Percentiles rank a stretch among this genome's conserved stretches.
Evolutionary conservation across 805 yeast species (phyloP).

Genomic region (Pichia manshurica): DNA sequence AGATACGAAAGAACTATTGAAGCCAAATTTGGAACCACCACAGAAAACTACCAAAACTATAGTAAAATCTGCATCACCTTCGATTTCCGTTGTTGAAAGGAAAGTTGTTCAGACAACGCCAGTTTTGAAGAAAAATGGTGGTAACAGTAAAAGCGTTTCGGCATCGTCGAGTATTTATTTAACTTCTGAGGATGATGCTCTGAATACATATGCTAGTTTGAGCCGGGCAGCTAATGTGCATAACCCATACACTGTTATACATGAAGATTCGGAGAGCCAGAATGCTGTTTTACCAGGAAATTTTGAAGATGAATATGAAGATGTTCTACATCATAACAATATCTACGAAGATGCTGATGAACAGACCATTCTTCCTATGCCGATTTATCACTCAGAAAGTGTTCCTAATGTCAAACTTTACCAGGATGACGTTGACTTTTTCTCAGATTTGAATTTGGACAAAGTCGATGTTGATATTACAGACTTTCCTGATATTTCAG

Average conservation of each 20-base stretch:
- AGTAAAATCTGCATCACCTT: neutral
- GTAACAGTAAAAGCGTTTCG: neutral
- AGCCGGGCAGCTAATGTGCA: neutral
- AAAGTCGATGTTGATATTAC: slow-evolving; percentile 1
- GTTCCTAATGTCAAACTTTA: neutral
- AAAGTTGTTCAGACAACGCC: neutral
- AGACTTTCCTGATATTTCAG: slow-evolving; percentile 1
- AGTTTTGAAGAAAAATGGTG: neutral
- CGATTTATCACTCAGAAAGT: neutral
- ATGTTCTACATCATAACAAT: neutral
- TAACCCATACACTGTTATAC: slow-evolving; percentile 4
- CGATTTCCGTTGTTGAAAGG: slow-evolving; percentile 1
- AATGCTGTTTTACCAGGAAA: neutral
- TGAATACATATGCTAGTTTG: slow-evolving; percentile 5
- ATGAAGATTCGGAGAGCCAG: neutral
- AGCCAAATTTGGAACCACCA: neutral
- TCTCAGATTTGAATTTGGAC: slow-evolving; percentile 8
- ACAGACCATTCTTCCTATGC: neutral
- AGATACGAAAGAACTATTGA: neutral
- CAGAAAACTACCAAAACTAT: neutral
- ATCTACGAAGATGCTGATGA: neutral
- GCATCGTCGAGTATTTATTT: slow-evolving; percentile 13
- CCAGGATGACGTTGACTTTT: slow-evolving; percentile 8
- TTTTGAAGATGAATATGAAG: neutral
- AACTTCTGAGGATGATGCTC: slow-evolving; percentile 7